Conservation (phyloP, 768 basidiomycete genomes). For the Astraeus odoratus region DNA sequence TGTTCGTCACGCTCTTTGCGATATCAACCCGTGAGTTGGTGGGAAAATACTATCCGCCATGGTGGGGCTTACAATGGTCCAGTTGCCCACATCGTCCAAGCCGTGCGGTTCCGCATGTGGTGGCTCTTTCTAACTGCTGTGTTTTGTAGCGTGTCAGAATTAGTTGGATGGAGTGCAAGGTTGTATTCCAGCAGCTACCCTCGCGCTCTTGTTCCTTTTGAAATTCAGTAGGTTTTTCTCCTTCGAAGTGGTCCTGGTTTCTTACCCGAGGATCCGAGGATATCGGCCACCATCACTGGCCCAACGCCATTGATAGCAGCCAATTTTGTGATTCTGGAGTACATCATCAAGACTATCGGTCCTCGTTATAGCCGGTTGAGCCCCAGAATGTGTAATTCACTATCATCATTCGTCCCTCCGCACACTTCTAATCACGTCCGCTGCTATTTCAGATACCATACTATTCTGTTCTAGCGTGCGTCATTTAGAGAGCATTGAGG, state of each 20-base stretch:
- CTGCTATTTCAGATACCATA: slow-evolving; percentile 30
- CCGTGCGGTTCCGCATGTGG: slow-evolving; percentile 38
- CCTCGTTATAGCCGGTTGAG: slow-evolving; percentile 39
- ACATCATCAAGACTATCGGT: slow-evolving; percentile 39
- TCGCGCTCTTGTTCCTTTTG: slow-evolving; percentile 23
- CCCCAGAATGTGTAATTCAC: slow-evolving; percentile 32
- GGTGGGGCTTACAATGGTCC: neutral
- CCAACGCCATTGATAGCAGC: slow-evolving; percentile 54
- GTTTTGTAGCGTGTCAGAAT: slow-evolving; percentile 42
- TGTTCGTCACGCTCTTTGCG: slow-evolving; percentile 34
- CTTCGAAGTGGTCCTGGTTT: neutral
- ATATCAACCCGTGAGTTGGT: slow-evolving; percentile 30
- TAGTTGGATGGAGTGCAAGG: slow-evolving; percentile 47
- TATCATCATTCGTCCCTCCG: slow-evolving; percentile 10
- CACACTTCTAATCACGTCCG: neutral
- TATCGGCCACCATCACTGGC: slow-evolving; percentile 45
- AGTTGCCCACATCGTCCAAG: slow-evolving; percentile 44
- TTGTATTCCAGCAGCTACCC: slow-evolving; percentile 38
- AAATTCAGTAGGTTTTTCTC: slow-evolving; percentile 33
- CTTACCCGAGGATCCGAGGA: slow-evolving; percentile 26
- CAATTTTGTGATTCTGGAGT: slow-evolving; percentile 52
- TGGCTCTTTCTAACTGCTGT: slow-evolving; percentile 45
- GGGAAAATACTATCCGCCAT: neutral
- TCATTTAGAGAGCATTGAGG: neutral
- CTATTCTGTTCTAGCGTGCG: slow-evolving; percentile 35